These are phyloP conservation scores for Anastatica hierochuntica DNA, from an alignment of 345 rosid species.

Conservation along the genomic window DNA sequence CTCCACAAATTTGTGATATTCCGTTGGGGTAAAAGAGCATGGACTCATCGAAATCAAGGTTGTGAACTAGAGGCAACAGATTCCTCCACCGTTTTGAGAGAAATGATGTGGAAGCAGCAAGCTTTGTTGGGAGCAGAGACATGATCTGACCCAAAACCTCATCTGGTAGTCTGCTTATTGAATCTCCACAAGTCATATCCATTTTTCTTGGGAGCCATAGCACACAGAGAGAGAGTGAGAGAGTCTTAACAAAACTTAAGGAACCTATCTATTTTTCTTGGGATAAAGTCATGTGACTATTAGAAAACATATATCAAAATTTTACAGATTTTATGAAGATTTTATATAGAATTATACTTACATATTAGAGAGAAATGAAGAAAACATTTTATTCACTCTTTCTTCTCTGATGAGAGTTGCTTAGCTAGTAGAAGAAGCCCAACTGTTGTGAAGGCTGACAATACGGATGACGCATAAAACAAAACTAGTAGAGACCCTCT, in stretches of 20 bases:
- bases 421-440: slow-evolving; percentile 64
- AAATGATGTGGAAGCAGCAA: background rate
- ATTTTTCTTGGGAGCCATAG: too few relatives aligned
- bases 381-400: slow-evolving; percentile 46
- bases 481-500: slow-evolving; percentile 59
- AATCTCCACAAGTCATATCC: too few relatives aligned
- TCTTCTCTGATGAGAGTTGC: slow-evolving; percentile 50
- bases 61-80: background rate
- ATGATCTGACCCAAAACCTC: background rate
- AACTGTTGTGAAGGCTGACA: slow-evolving; percentile 47
- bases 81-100: background rate
- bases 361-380: too few relatives aligned
- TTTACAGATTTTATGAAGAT: too few relatives aligned
- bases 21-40: background rate
- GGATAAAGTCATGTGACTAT: too few relatives aligned
- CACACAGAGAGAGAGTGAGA: too few relatives aligned
- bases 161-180: background rate
- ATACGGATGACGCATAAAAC: slow-evolving; percentile 50
- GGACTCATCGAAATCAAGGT: background rate
- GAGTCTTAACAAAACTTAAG: too few relatives aligned
- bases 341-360: too few relatives aligned
- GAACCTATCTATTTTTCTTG: too few relatives aligned
- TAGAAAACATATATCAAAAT: too few relatives aligned
- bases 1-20: too few relatives aligned
- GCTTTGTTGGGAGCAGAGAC: background rate